Conservation (phyloP, 495 filamentous ascomycete genomes). For the Paragyromitra xinjiangensis region DNA sequence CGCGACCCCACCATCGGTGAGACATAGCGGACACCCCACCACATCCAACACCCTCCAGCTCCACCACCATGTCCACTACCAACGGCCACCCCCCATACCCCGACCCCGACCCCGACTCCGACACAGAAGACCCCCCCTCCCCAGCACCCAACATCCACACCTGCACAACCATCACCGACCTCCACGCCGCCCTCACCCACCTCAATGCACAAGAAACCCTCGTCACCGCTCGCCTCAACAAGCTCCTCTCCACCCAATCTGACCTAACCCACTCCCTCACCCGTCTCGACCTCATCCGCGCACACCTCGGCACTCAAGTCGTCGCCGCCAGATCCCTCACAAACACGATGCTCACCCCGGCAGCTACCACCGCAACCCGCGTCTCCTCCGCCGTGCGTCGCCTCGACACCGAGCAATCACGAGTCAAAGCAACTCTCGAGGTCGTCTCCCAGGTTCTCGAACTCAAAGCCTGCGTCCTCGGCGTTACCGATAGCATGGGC, state of each 20-base stretch:
- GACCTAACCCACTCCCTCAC: conserved; percentile 83
- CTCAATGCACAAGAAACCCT: conserved; percentile 78
- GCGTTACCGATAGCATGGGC: conserved; percentile 95
- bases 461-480: conserved; percentile 92
- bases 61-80: conserved; percentile 25
- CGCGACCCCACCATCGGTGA: conserved; percentile 20
- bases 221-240: conserved; percentile 77
- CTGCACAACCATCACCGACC: conserved; percentile 77
- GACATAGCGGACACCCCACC: conserved; percentile 26
- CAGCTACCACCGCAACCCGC: conserved; percentile 83
- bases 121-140: background rate
- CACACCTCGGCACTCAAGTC: conserved; percentile 86
- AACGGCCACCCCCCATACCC: conserved; percentile 26
- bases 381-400: conserved; percentile 84
- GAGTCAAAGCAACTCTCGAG: conserved; percentile 85
- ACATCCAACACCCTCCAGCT: background rate
- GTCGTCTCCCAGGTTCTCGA: conserved; percentile 97
- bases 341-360: conserved; percentile 84
- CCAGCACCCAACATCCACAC: conserved; percentile 67
- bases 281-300: conserved; percentile 89
- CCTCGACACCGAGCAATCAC: conserved; percentile 87
- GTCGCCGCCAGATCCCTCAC: conserved; percentile 82
- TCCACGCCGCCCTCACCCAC: conserved; percentile 75
- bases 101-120: conserved; percentile 19
- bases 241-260: conserved; percentile 78